Conservation (phyloP, 352 stramenopile genomes). For the Pythium oligandrum region DNA sequence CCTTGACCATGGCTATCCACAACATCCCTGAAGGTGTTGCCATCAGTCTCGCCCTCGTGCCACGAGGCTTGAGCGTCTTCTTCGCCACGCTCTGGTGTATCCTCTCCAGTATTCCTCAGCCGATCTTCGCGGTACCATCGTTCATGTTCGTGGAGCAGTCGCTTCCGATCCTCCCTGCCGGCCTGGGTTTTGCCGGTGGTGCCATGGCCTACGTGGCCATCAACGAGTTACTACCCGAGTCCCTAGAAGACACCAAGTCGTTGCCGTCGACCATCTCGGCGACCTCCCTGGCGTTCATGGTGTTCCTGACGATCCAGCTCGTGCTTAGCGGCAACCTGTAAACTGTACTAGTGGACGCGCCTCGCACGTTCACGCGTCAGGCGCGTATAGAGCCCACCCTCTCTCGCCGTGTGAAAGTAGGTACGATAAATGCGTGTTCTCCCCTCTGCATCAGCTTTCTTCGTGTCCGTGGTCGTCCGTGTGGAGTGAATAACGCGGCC, state of each 20-base stretch:
- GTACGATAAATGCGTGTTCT: no score
- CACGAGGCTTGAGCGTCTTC: constrained; percentile 87
- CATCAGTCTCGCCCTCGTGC: constrained; percentile 93
- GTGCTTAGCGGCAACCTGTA: constrained; percentile 54
- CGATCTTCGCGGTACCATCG: constrained; percentile 96
- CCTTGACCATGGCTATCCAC: constrained; percentile 96
- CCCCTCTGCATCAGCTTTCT: no score
- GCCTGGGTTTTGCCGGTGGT: constrained; percentile 95
- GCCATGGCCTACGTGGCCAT: constrained; percentile 97
- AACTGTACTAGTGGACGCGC: not conserved
- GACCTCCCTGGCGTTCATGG: constrained; percentile 70
- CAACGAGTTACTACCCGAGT: constrained; percentile 76
- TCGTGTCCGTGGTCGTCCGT: no score
- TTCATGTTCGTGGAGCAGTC: constrained; percentile 93
- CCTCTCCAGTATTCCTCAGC: constrained; percentile 91
- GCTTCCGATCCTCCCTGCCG: constrained; percentile 92
- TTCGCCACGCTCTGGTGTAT: constrained; percentile 88
- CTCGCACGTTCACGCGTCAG: no score
- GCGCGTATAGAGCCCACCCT: no score
- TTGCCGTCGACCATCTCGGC: constrained; percentile 58
- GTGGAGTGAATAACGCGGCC: no score
- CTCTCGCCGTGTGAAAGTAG: no score
- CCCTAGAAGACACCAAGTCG: constrained; percentile 82
- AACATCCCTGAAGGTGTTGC: constrained; percentile 98
- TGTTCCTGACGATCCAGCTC: constrained; percentile 81